A percentile compares a stretch with the other conserved stretches of the same genome.
These are phyloP conservation scores for Arxiozyma slooffiae DNA, from an alignment of 1,139 yeast species.

Conservation along the genomic window DNA sequence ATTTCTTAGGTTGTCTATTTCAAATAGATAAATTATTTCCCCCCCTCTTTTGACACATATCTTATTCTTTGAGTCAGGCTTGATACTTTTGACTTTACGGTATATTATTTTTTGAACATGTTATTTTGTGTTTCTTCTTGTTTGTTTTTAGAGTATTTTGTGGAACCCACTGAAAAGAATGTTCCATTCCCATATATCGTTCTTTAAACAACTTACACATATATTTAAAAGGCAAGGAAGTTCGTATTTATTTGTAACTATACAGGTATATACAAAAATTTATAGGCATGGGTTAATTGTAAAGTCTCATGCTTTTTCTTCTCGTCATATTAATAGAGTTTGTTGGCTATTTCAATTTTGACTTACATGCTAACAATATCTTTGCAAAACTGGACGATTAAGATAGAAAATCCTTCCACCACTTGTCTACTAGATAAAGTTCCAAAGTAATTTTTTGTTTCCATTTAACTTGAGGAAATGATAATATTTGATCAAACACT, in stretches of 20 bases:
- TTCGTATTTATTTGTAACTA: no score
- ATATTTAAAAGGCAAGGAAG: no score
- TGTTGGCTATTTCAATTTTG: not conserved
- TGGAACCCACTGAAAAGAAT: no score
- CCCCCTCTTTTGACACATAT: not conserved
- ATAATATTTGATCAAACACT: conserved; percentile 6
- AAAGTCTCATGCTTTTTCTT: not conserved
- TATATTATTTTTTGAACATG: no score
- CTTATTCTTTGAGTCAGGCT: not conserved
- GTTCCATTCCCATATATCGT: no score
- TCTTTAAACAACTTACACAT: no score
- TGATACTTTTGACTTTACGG: no score
- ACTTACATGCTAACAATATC: conserved; percentile 15
- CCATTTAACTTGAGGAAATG: conserved; percentile 21
- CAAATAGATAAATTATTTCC: not conserved
- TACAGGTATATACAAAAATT: no score
- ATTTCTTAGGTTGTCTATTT: not conserved
- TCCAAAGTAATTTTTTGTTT: conserved; percentile 5
- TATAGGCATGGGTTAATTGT: no score
- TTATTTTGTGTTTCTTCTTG: not conserved
- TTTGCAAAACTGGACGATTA: conserved; percentile 27
- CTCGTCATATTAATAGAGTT: not conserved
- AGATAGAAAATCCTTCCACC: conserved; percentile 28
- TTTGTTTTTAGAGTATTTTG: no score
- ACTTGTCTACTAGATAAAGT: conserved; percentile 18